Evolutionary conservation across 78 protist genomes (phyloP), one percentile per base, ranked within the genome.

Genomic region (Paulinella micropora): DNA sequence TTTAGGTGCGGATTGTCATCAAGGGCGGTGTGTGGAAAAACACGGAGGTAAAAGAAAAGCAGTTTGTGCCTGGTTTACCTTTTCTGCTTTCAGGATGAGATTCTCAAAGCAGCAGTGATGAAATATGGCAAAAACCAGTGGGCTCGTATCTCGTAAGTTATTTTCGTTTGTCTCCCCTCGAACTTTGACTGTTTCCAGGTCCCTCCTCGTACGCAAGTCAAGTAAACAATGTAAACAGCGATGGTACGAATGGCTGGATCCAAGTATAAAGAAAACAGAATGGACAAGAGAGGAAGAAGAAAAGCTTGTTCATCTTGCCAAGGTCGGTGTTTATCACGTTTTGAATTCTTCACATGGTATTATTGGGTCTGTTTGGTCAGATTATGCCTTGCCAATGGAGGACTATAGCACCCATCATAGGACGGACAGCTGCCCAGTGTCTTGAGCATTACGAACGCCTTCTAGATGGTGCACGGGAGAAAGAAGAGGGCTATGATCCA

Each of bases 281-380:
- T 99, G 99, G 99, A 91, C 95, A 0, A 86, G 93, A 28, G 99
- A 98, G 86, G 99, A 99, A 41, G 99, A 99, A 34, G 99, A 98
- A 82, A 96, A 96, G 92, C 96, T 99, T 37, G 91, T 98, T 29
- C 99, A 97, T 86, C 89, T 97, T 15, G 99, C 97, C n/a, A 97
- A 97, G n/a, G n/a, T n/a, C 89, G n/a, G n/a, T n/a, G n/a, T n/a
- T n/a, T 82, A 51, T 51, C 9, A 23, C 4, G 9, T 51, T 51
- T 51, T 51, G 9, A 9, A 51, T 23, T 51, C 69, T 51, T 9
- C 4, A 51, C 32, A n/a, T n/a, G n/a, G n/a, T n/a, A n/a, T n/a
- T n/a, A n/a, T n/a, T n/a, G n/a, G n/a, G n/a, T n/a, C n/a, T n/a
- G n/a, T n/a, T n/a, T n/a, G n/a, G n/a, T n/a, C n/a, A n/a, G 39